Percentiles rank a stretch among this genome's conserved stretches.
phyloP scores from a whole-genome alignment of 177 flowering plant genomes.

The Vitis hybrid region DNA sequence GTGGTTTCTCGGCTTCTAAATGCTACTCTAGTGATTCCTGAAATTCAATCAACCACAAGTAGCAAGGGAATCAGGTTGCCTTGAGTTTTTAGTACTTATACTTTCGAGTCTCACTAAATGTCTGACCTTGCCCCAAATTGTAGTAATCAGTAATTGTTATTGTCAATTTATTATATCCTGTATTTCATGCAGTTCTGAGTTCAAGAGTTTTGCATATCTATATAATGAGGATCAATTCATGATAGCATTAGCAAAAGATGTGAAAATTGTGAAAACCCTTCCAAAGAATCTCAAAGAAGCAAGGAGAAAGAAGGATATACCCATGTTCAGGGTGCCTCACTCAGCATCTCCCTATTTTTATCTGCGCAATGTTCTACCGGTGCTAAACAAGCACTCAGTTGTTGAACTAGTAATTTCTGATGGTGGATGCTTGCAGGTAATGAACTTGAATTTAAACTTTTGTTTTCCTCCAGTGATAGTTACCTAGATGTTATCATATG shows the following conservation, averaged over 20 bases:
- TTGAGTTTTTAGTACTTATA: background rate
- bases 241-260: slow-evolving; percentile 70
- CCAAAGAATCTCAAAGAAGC: slow-evolving; percentile 82
- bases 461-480: background rate
- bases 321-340: slow-evolving; percentile 60
- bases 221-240: slow-evolving; percentile 94
- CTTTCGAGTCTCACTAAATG: too few relatives aligned
- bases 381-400: slow-evolving; percentile 67
- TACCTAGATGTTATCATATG: background rate
- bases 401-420: slow-evolving; percentile 81
- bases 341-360: slow-evolving; percentile 77
- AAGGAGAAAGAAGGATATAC: slow-evolving; percentile 82
- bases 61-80: slow-evolving; percentile 92
- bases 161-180: slow-evolving; percentile 3
- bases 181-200: slow-evolving; percentile 63
- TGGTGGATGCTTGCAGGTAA: slow-evolving; percentile 98
- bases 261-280: slow-evolving; percentile 73
- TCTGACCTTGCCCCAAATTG: too few relatives aligned
- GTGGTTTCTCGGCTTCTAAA: slow-evolving; percentile 84
- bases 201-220: slow-evolving; percentile 94
- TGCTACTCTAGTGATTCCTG: slow-evolving; percentile 91
- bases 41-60: slow-evolving; percentile 91
- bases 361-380: slow-evolving; percentile 69
- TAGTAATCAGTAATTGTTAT: too few relatives aligned
- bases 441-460: background rate